Evolutionary conservation across 805 yeast species (phyloP).

Genomic region (Wickerhamiella kurtzmanii): DNA sequence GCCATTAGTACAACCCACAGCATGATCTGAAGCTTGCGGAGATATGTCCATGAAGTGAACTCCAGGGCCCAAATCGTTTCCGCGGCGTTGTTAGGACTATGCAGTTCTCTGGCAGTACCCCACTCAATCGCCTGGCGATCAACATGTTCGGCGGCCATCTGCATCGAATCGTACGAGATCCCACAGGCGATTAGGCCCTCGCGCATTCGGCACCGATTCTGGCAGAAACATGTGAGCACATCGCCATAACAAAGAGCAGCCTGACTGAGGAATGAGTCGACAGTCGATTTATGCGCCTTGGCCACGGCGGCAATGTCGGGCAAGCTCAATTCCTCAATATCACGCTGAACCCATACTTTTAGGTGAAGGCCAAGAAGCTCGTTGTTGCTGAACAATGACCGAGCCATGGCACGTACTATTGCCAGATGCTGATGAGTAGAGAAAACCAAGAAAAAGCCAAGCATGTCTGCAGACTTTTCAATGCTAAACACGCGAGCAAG

Average conservation of each 20-base stretch:
- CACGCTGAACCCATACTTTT: slow-evolving; percentile 24
- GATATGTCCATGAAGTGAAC: slow-evolving; percentile 55
- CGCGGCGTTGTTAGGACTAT: slow-evolving; percentile 18
- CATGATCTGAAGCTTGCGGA: slow-evolving; percentile 58
- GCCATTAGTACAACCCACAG: slow-evolving; percentile 58
- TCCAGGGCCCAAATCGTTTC: slow-evolving; percentile 38
- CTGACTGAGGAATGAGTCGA: slow-evolving; percentile 23
- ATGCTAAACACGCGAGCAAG: slow-evolving; percentile 12
- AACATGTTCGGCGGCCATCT: slow-evolving; percentile 54
- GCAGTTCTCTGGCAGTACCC: slow-evolving; percentile 15
- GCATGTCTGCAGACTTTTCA: slow-evolving; percentile 21
- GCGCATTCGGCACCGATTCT: slow-evolving; percentile 72
- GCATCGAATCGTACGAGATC: slow-evolving; percentile 62
- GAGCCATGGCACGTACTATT: slow-evolving; percentile 21
- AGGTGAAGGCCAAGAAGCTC: slow-evolving; percentile 12
- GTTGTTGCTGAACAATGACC: slow-evolving; percentile 9
- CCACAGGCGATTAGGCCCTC: slow-evolving; percentile 51
- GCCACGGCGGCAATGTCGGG: slow-evolving; percentile 17
- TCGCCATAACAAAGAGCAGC: slow-evolving; percentile 34
- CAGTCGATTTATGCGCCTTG: slow-evolving; percentile 16
- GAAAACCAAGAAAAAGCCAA: slow-evolving; percentile 23
- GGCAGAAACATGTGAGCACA: slow-evolving; percentile 35
- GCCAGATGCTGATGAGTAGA: slow-evolving; percentile 20
- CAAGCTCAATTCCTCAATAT: slow-evolving; percentile 30
- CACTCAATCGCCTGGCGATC: slow-evolving; percentile 32